These are phyloP conservation scores for Melampsora medusae DNA, from an alignment of 1,284 basidiomycete genomes.

Conservation along the genomic window DNA sequence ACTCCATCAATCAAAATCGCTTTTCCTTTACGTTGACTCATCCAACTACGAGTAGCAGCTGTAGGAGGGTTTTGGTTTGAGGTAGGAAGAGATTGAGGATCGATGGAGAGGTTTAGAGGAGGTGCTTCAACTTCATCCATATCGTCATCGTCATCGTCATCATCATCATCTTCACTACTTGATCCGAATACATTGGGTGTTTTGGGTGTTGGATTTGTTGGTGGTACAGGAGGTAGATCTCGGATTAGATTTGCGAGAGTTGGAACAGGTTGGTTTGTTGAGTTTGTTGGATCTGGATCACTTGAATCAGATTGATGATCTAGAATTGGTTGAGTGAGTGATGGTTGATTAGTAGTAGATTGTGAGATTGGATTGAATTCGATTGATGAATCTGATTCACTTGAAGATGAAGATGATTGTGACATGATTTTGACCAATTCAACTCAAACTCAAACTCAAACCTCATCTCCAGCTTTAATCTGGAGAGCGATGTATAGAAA, in stretches of 20 bases:
- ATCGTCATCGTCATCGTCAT: conserved; percentile 7
- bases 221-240: neutral
- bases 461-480: too few relatives aligned
- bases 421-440: neutral
- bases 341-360: neutral
- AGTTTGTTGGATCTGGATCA: neutral
- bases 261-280: neutral
- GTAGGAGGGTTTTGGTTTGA: neutral
- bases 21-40: conserved; percentile 32
- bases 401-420: conserved; percentile 8
- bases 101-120: neutral
- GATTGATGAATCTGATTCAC: neutral
- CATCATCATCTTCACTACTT: conserved; percentile 3
- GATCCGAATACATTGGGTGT: neutral
- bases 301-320: neutral
- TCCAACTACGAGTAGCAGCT: conserved; percentile 19
- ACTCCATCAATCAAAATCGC: conserved; percentile 18
- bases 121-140: conserved; percentile 2
- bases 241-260: neutral
- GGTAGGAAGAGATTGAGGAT: neutral
- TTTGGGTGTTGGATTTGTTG: neutral
- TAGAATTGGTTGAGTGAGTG: neutral
- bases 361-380: neutral
- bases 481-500: too few relatives aligned
- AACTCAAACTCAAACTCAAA: too few relatives aligned